Percentiles rank a stretch among this genome's conserved stretches.
These are phyloP conservation scores for Beauveria sp. DNA, from an alignment of 2,329 filamentous ascomycete genomes.

Conservation along the genomic window DNA sequence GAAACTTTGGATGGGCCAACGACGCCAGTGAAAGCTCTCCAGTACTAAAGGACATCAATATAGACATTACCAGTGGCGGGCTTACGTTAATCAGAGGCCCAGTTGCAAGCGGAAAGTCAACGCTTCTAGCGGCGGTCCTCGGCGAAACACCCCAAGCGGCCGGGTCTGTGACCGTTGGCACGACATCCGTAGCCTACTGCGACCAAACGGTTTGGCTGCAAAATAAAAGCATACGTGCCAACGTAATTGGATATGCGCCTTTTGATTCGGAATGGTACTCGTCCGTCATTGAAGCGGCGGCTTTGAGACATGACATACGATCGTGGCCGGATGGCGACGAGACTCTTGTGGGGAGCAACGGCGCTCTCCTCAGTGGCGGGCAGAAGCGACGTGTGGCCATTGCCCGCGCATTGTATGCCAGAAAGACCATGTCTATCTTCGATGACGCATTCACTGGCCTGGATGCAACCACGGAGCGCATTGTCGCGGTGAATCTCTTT, in stretches of 20 bases:
- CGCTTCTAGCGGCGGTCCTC: constrained; percentile 28
- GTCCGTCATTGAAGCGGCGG: constrained; percentile 19
- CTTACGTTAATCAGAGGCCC: too few relatives aligned
- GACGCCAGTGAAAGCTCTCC: too few relatives aligned
- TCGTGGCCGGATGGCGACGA: constrained; percentile 22
- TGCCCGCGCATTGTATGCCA: neutral
- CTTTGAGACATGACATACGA: constrained; percentile 17
- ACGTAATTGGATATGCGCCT: constrained; percentile 25
- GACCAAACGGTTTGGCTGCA: constrained; percentile 29
- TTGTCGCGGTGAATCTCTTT: too few relatives aligned
- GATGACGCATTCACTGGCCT: neutral
- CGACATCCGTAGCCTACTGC: constrained; percentile 21
- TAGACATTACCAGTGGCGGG: too few relatives aligned
- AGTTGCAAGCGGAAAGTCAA: neutral
- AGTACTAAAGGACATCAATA: too few relatives aligned
- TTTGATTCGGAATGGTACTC: constrained; percentile 20
- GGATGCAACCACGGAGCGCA: too few relatives aligned
- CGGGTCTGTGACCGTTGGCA: constrained; percentile 16
- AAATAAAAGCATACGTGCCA: constrained; percentile 27
- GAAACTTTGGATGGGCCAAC: too few relatives aligned
- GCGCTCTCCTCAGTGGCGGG: constrained; percentile 26
- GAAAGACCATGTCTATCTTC: neutral
- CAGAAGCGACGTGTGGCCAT: constrained; percentile 20
- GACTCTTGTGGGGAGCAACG: constrained; percentile 23
- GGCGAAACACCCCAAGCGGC: constrained; percentile 21